These are phyloP conservation scores for Aspergillus asperescens DNA, from an alignment of 495 filamentous ascomycete genomes.

Conservation along the genomic window DNA sequence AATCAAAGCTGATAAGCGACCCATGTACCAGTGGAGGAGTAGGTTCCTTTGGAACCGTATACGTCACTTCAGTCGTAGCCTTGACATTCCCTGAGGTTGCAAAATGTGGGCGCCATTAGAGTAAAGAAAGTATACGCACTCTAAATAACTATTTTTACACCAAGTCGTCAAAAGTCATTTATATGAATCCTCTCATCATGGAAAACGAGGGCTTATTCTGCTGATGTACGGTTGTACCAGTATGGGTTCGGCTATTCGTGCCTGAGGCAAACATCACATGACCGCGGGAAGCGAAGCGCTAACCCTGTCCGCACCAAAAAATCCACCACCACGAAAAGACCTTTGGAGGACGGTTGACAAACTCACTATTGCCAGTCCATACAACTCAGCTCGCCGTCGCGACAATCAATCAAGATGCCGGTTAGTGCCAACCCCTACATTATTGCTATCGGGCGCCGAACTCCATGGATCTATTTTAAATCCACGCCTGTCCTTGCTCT, in stretches of 20 bases:
- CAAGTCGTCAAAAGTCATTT: no score
- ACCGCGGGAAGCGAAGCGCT: conserved; percentile 41
- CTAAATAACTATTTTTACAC: no score
- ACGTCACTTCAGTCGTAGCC: no score
- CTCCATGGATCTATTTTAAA: background rate
- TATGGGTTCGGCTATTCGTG: background rate
- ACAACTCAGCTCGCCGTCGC: conserved; percentile 41
- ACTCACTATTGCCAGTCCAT: conserved; percentile 37
- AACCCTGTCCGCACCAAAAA: conserved; percentile 46
- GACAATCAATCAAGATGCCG: conserved; percentile 73
- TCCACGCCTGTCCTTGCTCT: background rate
- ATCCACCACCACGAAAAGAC: conserved; percentile 27
- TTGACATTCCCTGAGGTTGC: no score
- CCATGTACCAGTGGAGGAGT: no score
- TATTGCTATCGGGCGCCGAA: background rate
- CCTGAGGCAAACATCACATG: conserved; percentile 37
- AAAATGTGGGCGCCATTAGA: no score
- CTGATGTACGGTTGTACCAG: background rate
- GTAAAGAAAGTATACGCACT: no score
- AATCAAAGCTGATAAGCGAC: no score
- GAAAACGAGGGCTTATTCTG: no score
- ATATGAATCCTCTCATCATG: no score
- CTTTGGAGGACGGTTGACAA: conserved; percentile 35
- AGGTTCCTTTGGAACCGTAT: no score
- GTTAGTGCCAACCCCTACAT: conserved; percentile 47